Evolutionary conservation across 495 filamentous ascomycete species (phyloP).

Genomic region (Aspergillus cristatus): DNA sequence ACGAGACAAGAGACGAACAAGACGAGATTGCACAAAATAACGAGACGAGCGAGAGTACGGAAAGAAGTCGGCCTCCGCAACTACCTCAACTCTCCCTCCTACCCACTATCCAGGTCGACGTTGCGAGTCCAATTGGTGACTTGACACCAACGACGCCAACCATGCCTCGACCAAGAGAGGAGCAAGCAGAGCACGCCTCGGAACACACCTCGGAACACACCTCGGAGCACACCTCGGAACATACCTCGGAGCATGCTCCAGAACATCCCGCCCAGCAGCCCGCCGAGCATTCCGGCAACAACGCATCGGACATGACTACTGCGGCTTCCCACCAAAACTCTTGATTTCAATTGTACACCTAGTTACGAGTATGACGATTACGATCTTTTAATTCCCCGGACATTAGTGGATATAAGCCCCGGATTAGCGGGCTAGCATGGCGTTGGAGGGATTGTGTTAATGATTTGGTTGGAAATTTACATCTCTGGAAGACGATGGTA

Average conservation of each 20-base stretch:
- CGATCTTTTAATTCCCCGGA: too few species aligned
- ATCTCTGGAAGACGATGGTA: too few species aligned
- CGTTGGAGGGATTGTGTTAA: too few species aligned
- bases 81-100: slow-evolving; percentile 18
- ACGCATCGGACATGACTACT: too few species aligned
- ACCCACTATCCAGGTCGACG: slow-evolving; percentile 33
- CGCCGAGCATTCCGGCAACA: too few species aligned
- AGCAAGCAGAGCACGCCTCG: not conserved
- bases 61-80: slow-evolving; percentile 7
- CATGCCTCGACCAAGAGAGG: slow-evolving; percentile 3
- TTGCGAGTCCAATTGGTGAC: slow-evolving; percentile 24
- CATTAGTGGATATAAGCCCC: too few species aligned
- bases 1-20: too few species aligned
- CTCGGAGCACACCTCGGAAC: not conserved
- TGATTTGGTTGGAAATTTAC: too few species aligned
- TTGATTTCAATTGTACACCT: not conserved
- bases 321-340: not conserved
- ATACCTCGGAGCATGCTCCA: not conserved
- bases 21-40: too few species aligned
- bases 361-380: too few species aligned
- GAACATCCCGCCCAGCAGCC: too few species aligned
- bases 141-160: slow-evolving; percentile 22
- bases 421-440: too few species aligned
- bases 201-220: not conserved
- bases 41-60: not conserved